These are phyloP conservation scores for Bruguiera hainesii DNA, from an alignment of 441 rosid genomes.

Conservation along the genomic window DNA sequence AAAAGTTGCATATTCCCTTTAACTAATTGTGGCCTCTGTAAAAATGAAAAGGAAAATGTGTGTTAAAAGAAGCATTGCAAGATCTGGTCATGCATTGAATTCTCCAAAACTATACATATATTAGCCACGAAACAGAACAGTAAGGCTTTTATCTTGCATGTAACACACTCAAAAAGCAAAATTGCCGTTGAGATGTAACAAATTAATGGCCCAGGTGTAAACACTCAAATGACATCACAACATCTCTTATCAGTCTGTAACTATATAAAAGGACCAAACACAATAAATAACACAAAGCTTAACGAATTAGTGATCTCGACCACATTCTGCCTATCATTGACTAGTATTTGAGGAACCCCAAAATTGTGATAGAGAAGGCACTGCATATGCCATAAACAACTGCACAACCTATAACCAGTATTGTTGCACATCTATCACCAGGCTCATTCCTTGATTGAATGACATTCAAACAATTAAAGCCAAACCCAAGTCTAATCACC, in stretches of 20 bases:
- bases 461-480: too few species aligned
- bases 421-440: neutral
- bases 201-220: neutral
- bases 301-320: neutral
- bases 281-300: too few species aligned
- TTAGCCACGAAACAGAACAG: too few species aligned
- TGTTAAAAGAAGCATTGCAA: neutral
- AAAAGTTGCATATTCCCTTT: slow-evolving; percentile 95
- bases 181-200: too few species aligned
- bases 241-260: neutral
- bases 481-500: too few species aligned
- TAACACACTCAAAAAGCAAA: too few species aligned
- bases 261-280: too few species aligned
- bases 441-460: neutral
- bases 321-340: neutral
- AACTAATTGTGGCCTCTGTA: slow-evolving; percentile 76
- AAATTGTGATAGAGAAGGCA: neutral
- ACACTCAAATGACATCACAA: neutral
- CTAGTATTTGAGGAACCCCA: neutral
- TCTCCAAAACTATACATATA: too few species aligned
- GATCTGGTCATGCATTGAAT: neutral
- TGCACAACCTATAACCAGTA: neutral
- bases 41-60: neutral
- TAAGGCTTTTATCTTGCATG: too few species aligned
- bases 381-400: neutral